These are phyloP conservation scores for Xylaria sp. DNA, from an alignment of 2,329 filamentous ascomycete species.

Conservation along the genomic window DNA sequence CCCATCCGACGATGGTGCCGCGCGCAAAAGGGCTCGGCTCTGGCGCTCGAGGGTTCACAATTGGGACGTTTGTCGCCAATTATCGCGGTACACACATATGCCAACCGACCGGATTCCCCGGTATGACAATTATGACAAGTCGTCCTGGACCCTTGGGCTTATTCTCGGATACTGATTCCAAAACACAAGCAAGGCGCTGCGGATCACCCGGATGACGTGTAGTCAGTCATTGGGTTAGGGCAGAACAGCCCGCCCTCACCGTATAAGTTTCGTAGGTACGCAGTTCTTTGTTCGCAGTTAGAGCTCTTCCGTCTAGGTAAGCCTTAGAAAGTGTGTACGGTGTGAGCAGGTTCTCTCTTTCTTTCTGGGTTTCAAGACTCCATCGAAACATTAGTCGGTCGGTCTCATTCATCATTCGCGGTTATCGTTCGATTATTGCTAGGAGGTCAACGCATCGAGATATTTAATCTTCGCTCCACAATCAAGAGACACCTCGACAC, in stretches of 20 bases:
- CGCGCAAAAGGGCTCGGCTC: slow-evolving; percentile 23
- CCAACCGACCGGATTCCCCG: slow-evolving; percentile 15
- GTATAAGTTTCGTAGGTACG: slow-evolving; percentile 26
- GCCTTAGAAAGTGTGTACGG: slow-evolving; percentile 6
- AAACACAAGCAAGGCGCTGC: slow-evolving; percentile 13
- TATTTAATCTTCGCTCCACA: background rate
- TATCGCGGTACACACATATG: background rate
- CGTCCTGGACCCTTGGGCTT: background rate
- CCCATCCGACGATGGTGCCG: slow-evolving; percentile 20
- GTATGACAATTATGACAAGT: slow-evolving; percentile 27
- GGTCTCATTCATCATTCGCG: background rate
- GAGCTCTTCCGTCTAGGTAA: background rate
- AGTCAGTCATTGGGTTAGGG: background rate
- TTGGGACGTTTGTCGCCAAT: slow-evolving; percentile 9
- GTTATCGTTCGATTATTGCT: background rate
- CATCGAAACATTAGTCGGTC: slow-evolving; percentile 7
- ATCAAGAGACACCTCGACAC: background rate
- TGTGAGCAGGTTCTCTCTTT: slow-evolving; percentile 25
- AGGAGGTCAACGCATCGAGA: background rate
- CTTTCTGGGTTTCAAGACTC: slow-evolving; percentile 2
- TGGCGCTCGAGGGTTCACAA: background rate
- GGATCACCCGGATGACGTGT: slow-evolving; percentile 32
- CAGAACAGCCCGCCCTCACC: background rate
- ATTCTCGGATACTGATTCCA: slow-evolving; percentile 12
- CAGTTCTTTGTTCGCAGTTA: background rate